Evolutionary conservation across 1,139 yeast species (phyloP).

Genomic region (Petasospora fabianii): DNA sequence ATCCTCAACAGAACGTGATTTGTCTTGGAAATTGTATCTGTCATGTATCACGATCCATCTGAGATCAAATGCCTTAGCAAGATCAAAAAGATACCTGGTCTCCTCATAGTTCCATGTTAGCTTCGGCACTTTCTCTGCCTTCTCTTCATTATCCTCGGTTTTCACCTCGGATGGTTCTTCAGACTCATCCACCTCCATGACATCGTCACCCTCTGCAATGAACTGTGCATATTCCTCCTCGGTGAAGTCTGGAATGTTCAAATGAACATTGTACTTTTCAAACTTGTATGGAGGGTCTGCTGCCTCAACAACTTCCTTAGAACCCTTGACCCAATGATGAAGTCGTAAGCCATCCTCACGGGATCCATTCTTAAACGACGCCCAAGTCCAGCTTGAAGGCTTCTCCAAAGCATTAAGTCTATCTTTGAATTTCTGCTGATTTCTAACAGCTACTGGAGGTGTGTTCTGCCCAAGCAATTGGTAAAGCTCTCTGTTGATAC

Average conservation of each 20-base stretch:
- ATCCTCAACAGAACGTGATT: slow-evolving; percentile 54
- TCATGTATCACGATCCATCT: slow-evolving; percentile 87
- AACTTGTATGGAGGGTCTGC: slow-evolving; percentile 59
- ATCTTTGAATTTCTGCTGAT: slow-evolving; percentile 59
- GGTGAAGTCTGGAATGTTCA: slow-evolving; percentile 68
- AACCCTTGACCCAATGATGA: slow-evolving; percentile 86
- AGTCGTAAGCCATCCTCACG: slow-evolving; percentile 48
- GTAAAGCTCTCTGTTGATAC: slow-evolving; percentile 88
- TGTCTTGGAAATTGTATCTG: slow-evolving; percentile 48
- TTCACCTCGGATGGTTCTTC: slow-evolving; percentile 15
- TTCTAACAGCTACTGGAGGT: slow-evolving; percentile 70
- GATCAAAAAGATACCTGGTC: slow-evolving; percentile 67
- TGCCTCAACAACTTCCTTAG: slow-evolving; percentile 42
- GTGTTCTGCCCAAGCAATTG: slow-evolving; percentile 87
- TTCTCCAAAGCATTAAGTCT: slow-evolving; percentile 56
- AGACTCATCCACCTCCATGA: slow-evolving; percentile 21
- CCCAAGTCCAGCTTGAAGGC: slow-evolving; percentile 80
- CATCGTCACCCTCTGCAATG: slow-evolving; percentile 36
- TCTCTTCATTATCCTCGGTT: slow-evolving; percentile 8
- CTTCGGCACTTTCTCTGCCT: slow-evolving; percentile 7
- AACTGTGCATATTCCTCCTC: slow-evolving; percentile 59
- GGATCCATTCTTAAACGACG: slow-evolving; percentile 55
- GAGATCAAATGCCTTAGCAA: slow-evolving; percentile 71
- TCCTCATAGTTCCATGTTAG: slow-evolving; percentile 81
- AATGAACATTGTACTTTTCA: slow-evolving; percentile 67